A percentile compares a stretch with the other conserved stretches of the same genome.
phyloP scores from a whole-genome alignment of 73 alveolate genomes.

The Paramecium pentaurelia region DNA sequence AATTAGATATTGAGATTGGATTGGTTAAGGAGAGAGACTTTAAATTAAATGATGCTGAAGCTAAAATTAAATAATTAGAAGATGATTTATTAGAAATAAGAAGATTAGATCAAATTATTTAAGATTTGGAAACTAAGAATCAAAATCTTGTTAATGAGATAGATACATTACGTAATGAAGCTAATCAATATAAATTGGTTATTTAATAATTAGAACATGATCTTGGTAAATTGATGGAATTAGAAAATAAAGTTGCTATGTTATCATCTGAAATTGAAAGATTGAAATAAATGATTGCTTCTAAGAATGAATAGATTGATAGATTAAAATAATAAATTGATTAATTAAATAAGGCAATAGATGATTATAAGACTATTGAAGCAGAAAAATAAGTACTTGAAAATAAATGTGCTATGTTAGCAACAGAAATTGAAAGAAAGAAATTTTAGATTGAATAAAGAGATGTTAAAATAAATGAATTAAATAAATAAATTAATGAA shows the following conservation, averaged over 20 bases:
- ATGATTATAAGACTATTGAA: slow-evolving; percentile 23
- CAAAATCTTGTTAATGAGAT: neutral
- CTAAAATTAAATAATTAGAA: neutral
- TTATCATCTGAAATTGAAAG: slow-evolving; percentile 31
- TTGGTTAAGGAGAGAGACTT: neutral
- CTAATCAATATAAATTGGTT: slow-evolving; percentile 3
- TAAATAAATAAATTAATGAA: neutral
- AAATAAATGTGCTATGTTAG: slow-evolving; percentile 32
- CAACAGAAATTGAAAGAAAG: slow-evolving; percentile 49
- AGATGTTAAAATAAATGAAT: neutral
- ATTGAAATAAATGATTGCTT: neutral
- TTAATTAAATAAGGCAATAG: neutral
- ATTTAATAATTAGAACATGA: slow-evolving; percentile 38
- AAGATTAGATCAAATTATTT: neutral
- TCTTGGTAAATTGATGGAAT: slow-evolving; percentile 41
- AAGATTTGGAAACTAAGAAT: neutral
- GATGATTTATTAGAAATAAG: slow-evolving; percentile 2
- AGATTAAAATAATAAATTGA: neutral
- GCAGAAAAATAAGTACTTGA: slow-evolving; percentile 31
- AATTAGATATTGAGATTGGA: neutral
- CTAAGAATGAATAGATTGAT: neutral
- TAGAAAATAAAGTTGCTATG: slow-evolving; percentile 30
- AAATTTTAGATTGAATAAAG: neutral
- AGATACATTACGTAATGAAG: slow-evolving; percentile 9
- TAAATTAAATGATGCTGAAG: neutral